Conservation (phyloP, 306 rosid genomes). For the Alnus rubra region DNA sequence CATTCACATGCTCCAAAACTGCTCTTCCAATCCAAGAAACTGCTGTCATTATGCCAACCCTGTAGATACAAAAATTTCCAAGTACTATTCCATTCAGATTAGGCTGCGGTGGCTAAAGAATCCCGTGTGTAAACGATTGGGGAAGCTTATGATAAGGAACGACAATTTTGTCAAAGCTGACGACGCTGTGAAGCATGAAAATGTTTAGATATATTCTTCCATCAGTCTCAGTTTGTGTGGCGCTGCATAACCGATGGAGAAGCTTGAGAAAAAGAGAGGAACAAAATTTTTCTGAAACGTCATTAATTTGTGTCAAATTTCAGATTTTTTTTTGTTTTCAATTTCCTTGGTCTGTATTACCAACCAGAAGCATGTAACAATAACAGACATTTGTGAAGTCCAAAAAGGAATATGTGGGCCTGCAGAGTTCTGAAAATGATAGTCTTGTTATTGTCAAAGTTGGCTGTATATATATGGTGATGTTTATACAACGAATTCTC, state of each 20-base stretch:
- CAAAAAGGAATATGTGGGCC: neutral
- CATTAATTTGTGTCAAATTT: neutral
- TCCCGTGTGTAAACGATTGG: neutral
- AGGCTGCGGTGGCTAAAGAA: neutral
- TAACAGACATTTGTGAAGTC: slow-evolving; percentile 4
- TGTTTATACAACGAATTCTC: neutral
- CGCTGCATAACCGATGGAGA: neutral
- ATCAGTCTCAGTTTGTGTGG: neutral
- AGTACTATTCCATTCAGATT: neutral
- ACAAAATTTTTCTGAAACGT: neutral
- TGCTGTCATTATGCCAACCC: neutral
- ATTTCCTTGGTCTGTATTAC: slow-evolving; percentile 5
- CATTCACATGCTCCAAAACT: slow-evolving; percentile 3
- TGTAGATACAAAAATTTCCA: neutral
- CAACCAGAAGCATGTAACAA: neutral
- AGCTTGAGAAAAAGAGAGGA: neutral
- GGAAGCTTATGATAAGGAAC: neutral
- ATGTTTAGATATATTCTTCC: neutral
- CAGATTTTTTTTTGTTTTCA: neutral
- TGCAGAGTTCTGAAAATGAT: neutral
- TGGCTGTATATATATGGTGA: neutral
- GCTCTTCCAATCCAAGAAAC: neutral
- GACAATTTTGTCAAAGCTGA: neutral
- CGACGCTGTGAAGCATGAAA: neutral
- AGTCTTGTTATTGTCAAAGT: neutral